Conservation (phyloP, 1,284 basidiomycete genomes). For the Mycosarcoma mackinlayi region DNA sequence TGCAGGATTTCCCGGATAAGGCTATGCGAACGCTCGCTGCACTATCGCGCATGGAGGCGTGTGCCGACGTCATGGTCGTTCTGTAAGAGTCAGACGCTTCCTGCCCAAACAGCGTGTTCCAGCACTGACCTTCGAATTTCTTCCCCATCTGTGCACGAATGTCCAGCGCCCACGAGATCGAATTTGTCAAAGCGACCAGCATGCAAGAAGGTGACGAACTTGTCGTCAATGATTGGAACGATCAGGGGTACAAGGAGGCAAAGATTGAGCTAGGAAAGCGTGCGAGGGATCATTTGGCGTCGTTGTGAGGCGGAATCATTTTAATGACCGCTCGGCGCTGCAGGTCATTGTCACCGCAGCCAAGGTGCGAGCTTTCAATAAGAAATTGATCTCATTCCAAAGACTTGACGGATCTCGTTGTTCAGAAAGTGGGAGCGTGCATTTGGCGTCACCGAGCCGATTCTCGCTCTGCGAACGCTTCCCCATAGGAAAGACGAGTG, state of each 20-base stretch:
- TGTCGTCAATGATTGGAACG: constrained; percentile 11
- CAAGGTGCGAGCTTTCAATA: too few relatives aligned
- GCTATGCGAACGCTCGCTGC: constrained; percentile 15
- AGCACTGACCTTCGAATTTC: too few relatives aligned
- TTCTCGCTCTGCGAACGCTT: too few relatives aligned
- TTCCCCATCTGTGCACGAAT: too few relatives aligned
- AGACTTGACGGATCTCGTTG: too few relatives aligned
- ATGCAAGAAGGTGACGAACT: constrained; percentile 10
- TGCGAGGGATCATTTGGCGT: constrained; percentile 2
- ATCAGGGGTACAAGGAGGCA: constrained; percentile 11
- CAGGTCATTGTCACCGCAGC: too few relatives aligned
- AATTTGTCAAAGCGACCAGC: constrained; percentile 10
- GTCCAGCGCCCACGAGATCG: constrained; percentile 28
- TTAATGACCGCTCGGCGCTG: too few relatives aligned
- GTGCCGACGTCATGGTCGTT: constrained; percentile 30
- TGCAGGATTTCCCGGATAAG: constrained; percentile 28
- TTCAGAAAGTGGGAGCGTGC: too few relatives aligned
- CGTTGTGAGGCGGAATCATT: constrained; percentile 1
- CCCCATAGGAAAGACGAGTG: background rate
- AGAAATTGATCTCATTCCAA: too few relatives aligned
- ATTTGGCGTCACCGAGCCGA: too few relatives aligned
- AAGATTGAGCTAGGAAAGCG: constrained; percentile 11
- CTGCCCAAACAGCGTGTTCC: too few relatives aligned
- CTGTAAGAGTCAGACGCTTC: constrained; percentile 5
- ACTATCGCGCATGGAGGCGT: constrained; percentile 17